These are phyloP conservation scores for Nitzschia inconspicua DNA, from an alignment of 108 stramenopile species.

Conservation along the genomic window DNA sequence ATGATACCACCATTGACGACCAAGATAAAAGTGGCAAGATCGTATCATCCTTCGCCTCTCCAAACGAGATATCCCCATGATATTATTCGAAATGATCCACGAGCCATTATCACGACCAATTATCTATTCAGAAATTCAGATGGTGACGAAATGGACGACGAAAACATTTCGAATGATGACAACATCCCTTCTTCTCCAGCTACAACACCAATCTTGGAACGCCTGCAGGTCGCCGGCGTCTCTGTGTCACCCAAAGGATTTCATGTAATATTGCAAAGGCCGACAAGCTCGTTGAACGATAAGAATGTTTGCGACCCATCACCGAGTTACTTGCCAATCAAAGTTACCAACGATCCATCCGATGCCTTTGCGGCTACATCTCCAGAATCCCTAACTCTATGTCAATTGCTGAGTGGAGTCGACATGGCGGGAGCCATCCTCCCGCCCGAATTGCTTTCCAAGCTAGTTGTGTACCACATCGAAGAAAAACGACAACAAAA, in stretches of 20 bases:
- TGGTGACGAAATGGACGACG: too few relatives aligned
- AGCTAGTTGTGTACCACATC: constrained; percentile 19
- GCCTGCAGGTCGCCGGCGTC: constrained; percentile 11
- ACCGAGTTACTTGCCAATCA: constrained; percentile 16
- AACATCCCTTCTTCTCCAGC: too few relatives aligned
- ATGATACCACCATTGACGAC: too few relatives aligned
- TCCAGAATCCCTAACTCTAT: constrained; percentile 64
- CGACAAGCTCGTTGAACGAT: too few relatives aligned
- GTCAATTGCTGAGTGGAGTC: constrained; percentile 61
- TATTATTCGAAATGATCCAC: too few relatives aligned
- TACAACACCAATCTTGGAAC: constrained; percentile 11
- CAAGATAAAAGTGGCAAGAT: too few relatives aligned
- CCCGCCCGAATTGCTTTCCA: constrained; percentile 49
- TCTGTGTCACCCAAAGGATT: constrained; percentile 20
- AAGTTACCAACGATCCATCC: constrained; percentile 24
- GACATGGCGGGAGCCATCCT: constrained; percentile 79
- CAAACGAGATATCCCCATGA: too few relatives aligned
- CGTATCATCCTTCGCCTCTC: too few relatives aligned
- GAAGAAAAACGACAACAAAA: constrained; percentile 3
- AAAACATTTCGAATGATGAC: too few relatives aligned
- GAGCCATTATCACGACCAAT: too few relatives aligned
- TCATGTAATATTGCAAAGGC: constrained; percentile 19
- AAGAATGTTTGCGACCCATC: neutral
- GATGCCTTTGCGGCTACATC: constrained; percentile 43
- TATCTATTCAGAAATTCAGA: too few relatives aligned